Evolutionary conservation across 192 early-diverging fungal species (phyloP), one percentile per base, ranked within the genome.

Genomic region (Coemansia umbellata): DNA sequence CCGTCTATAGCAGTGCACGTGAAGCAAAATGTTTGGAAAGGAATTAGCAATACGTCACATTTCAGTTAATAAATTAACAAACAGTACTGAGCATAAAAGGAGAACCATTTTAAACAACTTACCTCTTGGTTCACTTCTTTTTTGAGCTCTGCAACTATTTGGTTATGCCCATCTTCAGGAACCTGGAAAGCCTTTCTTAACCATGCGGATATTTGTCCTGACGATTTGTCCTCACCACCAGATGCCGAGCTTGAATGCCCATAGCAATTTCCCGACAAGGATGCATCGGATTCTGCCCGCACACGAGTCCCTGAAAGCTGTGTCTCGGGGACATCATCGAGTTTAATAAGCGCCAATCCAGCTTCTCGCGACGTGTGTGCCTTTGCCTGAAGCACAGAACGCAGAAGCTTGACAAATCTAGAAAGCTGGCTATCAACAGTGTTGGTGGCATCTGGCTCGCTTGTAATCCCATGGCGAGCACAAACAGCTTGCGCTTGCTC

Each of bases 361-460:
- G 74, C 74, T 31, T 77, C 74, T 31, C 74, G 74, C 43, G 74
- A 77, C 3, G 67, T 57, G 37, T 66, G 66, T 9, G 66, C 66
- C 50, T 72, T 68, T 31, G 64, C 47, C 57, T 78, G 68, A 55
- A 78, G 15, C 10, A 71, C 59, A 4, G 53, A 35, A 8, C 69
- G 60, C 10, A 78, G 49, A 2, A 78, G 64, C 53, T 72, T 72
- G 26, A 72, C 48, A 47, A 78, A 72, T 19, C 59, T 58, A 15
- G 50, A 47, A 32, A 57, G 18, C 42, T 78, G 75, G 60, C 64
- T 72, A 1, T 60, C 63, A n/a, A 78, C 65, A 1, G 65, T 78
- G 36, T 60, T 64, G 3, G 53, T 27, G 10, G 67, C 39, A 17
- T 63, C 69, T 7, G 44, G 63, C 41, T 35, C 37, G 33, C 54